Evolutionary conservation across 495 filamentous ascomycete genomes (phyloP), one percentile per base, ranked within the genome.

Genomic region (Lineolata rhizophorae): DNA sequence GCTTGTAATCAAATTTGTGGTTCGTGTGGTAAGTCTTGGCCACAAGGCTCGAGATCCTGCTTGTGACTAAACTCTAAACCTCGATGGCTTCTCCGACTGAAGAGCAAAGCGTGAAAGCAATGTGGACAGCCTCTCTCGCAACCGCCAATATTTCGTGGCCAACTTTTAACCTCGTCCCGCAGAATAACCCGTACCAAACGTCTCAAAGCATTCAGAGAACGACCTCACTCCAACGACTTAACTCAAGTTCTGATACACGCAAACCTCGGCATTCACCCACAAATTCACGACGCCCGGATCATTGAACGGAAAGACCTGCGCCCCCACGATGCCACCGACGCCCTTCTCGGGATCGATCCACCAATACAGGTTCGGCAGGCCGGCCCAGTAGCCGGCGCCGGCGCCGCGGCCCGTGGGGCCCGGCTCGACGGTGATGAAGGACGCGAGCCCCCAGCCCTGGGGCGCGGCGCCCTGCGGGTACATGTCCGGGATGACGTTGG

Each of bases 361-460:
- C 68, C 68, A 74, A 39, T 56, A 72, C 27, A 64, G 30, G 46
- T 75, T 72, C 18, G 64, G 43, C 31, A 74, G 35, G 0, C 71
- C 71, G n/a, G 61, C 58, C 68, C 69, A 73, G 34, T 41, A 56
- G 0, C 36, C 65, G 3, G 64, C 65, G 18, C 51, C 48, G 3
- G 30, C 38, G 1, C 55, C 58, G 32, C 67, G 44, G 0, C 66
- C 70, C 2, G 68, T 68, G 8, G 38, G 37, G 2, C 47, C 44
- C 2, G 43, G 39, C 11, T 38, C 33, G 9, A 43, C 19, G 6
- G 49, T 61, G 28, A 73, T 38, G 49, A 68, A 56, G 41, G 70
- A 69, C 0, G 57, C 60, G 14, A 74, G 41, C 0, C 67, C 69
- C 66, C 66, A 72, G 17, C 69, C 69, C 41, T 71, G 63, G 3